phyloP scores from a whole-genome alignment of 306 rosid genomes.

The Chamaecrista fasciculata region DNA sequence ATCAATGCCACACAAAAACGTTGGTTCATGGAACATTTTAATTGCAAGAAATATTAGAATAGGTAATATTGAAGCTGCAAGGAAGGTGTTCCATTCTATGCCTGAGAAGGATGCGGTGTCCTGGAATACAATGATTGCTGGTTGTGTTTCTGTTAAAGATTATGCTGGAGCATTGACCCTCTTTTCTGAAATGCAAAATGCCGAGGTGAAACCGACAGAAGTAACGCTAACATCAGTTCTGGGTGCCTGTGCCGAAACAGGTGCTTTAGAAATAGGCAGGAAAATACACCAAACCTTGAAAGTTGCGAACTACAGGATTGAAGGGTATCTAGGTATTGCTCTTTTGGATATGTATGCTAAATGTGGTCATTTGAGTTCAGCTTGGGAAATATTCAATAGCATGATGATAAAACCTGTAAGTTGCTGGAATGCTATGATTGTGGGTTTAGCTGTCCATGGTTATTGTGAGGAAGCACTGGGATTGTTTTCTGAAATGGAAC shows the following conservation, averaged over 20 bases:
- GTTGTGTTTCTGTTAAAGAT: constrained; percentile 46
- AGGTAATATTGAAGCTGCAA: constrained; percentile 48
- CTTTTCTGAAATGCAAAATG: constrained; percentile 52
- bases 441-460: constrained; percentile 75
- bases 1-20: constrained; percentile 57
- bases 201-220: constrained; percentile 46
- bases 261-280: constrained; percentile 50
- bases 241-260: constrained; percentile 63
- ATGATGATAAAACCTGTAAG: constrained; percentile 55
- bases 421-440: constrained; percentile 74
- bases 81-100: constrained; percentile 52
- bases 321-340: constrained; percentile 63
- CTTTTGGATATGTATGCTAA: constrained; percentile 63
- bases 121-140: constrained; percentile 65
- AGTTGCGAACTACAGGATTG: constrained; percentile 40
- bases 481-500: constrained; percentile 53
- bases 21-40: constrained; percentile 67
- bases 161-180: constrained; percentile 44
- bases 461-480: constrained; percentile 48
- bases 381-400: constrained; percentile 54
- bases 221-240: constrained; percentile 49
- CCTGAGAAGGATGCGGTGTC: constrained; percentile 57
- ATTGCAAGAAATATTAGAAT: constrained; percentile 41
- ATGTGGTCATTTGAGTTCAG: constrained; percentile 61
- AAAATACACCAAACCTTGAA: constrained; percentile 47